Evolutionary conservation across 768 basidiomycete species (phyloP).

Genomic region (Chalciporus pseudorubinellus): DNA sequence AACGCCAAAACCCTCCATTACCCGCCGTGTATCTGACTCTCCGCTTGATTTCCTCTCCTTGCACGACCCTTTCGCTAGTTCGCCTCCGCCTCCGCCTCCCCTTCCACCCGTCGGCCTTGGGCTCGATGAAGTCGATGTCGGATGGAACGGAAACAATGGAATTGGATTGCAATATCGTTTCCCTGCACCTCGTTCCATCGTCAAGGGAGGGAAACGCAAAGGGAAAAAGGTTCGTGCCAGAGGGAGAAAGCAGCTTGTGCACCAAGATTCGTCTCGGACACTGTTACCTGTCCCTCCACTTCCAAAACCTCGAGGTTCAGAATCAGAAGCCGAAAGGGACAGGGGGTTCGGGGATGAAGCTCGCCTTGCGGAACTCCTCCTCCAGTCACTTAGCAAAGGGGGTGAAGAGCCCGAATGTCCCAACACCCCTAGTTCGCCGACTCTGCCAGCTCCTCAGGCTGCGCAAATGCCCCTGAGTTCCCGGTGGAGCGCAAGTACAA

Average conservation of each 20-base stretch:
- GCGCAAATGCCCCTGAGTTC: constrained; percentile 23
- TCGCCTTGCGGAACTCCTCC: constrained; percentile 28
- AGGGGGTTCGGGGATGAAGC: constrained; percentile 29
- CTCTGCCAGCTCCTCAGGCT: constrained; percentile 13
- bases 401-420: constrained; percentile 4
- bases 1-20: constrained; percentile 19
- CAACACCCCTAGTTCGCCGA: constrained; percentile 4
- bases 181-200: constrained; percentile 31
- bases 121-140: constrained; percentile 28
- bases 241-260: constrained; percentile 22
- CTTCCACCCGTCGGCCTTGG: constrained; percentile 27
- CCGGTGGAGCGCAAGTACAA: constrained; percentile 34
- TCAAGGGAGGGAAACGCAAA: constrained; percentile 22
- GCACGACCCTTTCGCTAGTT: constrained; percentile 34
- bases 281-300: constrained; percentile 17
- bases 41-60: constrained; percentile 33
- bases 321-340: constrained; percentile 17
- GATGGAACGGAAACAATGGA: constrained; percentile 24
- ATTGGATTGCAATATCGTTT: constrained; percentile 32
- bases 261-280: constrained; percentile 28
- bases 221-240: constrained; percentile 13
- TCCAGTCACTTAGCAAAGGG: constrained; percentile 27
- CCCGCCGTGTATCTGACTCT: constrained; percentile 26
- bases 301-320: constrained; percentile 17
- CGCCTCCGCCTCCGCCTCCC: constrained; percentile 32